Conservation (phyloP, 140 eudicot species). For the Bidens hawaiensis region DNA sequence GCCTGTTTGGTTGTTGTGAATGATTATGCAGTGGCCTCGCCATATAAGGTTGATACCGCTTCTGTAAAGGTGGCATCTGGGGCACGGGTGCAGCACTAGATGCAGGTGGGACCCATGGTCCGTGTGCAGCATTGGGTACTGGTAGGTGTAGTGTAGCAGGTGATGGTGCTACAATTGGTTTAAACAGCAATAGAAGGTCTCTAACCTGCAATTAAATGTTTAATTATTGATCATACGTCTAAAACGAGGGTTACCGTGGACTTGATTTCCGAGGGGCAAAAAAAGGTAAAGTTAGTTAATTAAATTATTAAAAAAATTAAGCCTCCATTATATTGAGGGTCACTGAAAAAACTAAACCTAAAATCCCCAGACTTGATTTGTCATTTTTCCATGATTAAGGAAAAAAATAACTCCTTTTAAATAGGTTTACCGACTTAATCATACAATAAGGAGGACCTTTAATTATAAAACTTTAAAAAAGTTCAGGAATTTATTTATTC, state of each 20-base stretch:
- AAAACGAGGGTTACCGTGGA: not conserved
- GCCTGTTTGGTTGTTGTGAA: slow-evolving; percentile 15
- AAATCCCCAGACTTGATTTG: not conserved
- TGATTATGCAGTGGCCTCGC: slow-evolving; percentile 15
- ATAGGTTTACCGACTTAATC: too few relatives aligned
- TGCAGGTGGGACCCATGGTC: slow-evolving; percentile 14
- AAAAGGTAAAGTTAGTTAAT: too few relatives aligned
- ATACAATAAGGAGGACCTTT: too few relatives aligned
- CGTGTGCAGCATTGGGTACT: slow-evolving; percentile 19
- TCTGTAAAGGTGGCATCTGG: slow-evolving; percentile 16
- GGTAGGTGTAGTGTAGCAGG: slow-evolving; percentile 25
- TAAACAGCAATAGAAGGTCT: slow-evolving; percentile 44
- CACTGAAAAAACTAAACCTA: not conserved
- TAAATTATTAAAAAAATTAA: too few relatives aligned
- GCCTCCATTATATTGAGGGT: not conserved
- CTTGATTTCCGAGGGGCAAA: not conserved
- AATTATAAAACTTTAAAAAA: too few relatives aligned
- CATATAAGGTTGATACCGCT: slow-evolving; percentile 38
- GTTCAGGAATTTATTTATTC: too few relatives aligned
- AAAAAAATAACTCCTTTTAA: too few relatives aligned
- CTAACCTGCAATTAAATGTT: slow-evolving; percentile 45
- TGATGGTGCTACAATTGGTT: slow-evolving; percentile 45
- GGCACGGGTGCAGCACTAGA: slow-evolving; percentile 14
- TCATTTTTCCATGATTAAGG: not conserved
- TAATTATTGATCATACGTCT: not conserved